Percentiles rank a stretch among this genome's conserved stretches.
Conservation (phyloP, 805 yeast species). For the Zygoascus bituminiphila region DNA sequence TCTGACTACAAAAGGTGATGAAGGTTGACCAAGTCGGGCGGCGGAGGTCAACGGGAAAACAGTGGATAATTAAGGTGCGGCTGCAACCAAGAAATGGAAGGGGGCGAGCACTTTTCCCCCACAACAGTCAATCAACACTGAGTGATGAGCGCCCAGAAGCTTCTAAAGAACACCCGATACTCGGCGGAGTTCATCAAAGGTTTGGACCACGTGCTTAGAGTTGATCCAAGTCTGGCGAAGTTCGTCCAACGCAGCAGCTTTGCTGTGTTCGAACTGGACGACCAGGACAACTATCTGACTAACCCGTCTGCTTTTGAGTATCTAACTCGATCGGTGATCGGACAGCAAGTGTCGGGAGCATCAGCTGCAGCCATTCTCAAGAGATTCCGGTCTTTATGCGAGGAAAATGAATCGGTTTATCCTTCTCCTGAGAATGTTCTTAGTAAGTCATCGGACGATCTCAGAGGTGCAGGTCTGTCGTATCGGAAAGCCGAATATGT, state of each 20-base stretch:
- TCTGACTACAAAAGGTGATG: too few relatives aligned
- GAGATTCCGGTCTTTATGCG: slow-evolving; percentile 36
- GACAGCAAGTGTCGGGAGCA: slow-evolving; percentile 43
- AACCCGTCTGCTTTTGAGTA: slow-evolving; percentile 9
- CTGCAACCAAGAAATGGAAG: not conserved
- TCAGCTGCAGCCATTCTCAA: slow-evolving; percentile 63
- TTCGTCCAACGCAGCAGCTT: slow-evolving; percentile 25
- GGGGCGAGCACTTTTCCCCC: not conserved
- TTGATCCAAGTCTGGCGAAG: slow-evolving; percentile 34
- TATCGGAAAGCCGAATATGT: slow-evolving; percentile 55
- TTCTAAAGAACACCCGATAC: not conserved
- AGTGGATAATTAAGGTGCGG: too few relatives aligned
- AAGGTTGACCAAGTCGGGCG: too few relatives aligned
- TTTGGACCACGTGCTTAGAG: slow-evolving; percentile 25
- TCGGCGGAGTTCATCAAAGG: slow-evolving; percentile 31
- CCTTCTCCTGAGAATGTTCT: slow-evolving; percentile 49
- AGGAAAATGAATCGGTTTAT: slow-evolving; percentile 20
- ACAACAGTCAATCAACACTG: too few relatives aligned
- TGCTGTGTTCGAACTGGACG: slow-evolving; percentile 20
- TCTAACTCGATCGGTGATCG: slow-evolving; percentile 22
- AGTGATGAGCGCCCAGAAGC: not conserved
- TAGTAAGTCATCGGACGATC: slow-evolving; percentile 34
- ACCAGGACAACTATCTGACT: slow-evolving; percentile 1
- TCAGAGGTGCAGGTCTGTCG: slow-evolving; percentile 64
- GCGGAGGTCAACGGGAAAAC: too few relatives aligned